A percentile compares a stretch with the other conserved stretches of the same genome.
These are phyloP conservation scores for Neckera pumila DNA, from an alignment of 225 moss, liverwort and hornwort species.

Conservation along the genomic window DNA sequence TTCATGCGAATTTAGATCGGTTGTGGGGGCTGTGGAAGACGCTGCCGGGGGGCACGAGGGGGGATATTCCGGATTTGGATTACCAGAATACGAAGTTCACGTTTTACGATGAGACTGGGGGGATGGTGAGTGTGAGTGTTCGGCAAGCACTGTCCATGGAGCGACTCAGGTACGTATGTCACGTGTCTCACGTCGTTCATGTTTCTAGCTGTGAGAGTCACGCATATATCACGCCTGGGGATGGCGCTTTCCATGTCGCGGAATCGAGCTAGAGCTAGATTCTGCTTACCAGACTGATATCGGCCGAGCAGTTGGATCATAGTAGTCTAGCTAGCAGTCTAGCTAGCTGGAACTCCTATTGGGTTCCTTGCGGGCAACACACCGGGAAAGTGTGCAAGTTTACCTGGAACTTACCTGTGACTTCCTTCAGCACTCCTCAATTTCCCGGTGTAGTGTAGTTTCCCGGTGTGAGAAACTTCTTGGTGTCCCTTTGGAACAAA, in stretches of 20 bases:
- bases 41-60: background rate
- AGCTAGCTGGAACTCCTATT: too few relatives aligned
- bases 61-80: constrained; percentile 5
- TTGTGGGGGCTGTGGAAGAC: constrained; percentile 17
- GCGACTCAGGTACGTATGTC: constrained; percentile 11
- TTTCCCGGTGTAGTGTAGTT: too few relatives aligned
- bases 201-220: background rate
- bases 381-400: too few relatives aligned
- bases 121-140: background rate
- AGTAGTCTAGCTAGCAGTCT: too few relatives aligned
- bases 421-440: too few relatives aligned
- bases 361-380: too few relatives aligned
- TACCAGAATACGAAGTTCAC: constrained; percentile 22
- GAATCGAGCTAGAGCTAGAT: background rate
- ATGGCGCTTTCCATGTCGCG: too few relatives aligned
- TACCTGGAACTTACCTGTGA: too few relatives aligned
- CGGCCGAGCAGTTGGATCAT: background rate
- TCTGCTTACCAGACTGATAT: background rate
- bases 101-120: constrained; percentile 31
- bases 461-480: too few relatives aligned
- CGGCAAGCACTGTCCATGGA: background rate
- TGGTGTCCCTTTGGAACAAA: background rate
- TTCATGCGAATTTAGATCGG: constrained; percentile 9
- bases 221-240: background rate
- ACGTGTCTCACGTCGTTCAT: background rate